These are phyloP conservation scores for Aphanomyces cochlioides DNA, from an alignment of 352 stramenopile species.

Conservation along the genomic window DNA sequence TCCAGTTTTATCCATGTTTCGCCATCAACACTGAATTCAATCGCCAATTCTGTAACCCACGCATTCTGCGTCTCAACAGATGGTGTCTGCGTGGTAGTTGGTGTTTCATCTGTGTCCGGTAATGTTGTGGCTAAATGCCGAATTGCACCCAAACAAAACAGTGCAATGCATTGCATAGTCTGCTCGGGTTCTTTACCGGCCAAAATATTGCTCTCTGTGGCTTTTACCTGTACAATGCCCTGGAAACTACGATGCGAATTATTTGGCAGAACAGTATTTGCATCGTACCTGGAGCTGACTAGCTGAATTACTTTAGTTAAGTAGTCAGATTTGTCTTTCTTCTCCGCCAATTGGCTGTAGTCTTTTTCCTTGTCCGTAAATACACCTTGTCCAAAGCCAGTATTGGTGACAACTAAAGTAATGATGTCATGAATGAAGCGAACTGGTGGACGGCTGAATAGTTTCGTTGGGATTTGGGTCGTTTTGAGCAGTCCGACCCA, in stretches of 20 bases:
- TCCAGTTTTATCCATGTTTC: slow-evolving; percentile 49
- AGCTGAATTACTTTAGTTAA: slow-evolving; percentile 70
- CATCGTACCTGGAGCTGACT: slow-evolving; percentile 55
- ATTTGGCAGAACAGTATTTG: background rate
- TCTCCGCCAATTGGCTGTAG: slow-evolving; percentile 60
- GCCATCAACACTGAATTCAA: slow-evolving; percentile 58
- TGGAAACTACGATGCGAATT: slow-evolving; percentile 19
- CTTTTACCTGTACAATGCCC: slow-evolving; percentile 29
- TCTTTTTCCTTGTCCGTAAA: slow-evolving; percentile 52
- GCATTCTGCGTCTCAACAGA: slow-evolving; percentile 4
- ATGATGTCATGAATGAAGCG: slow-evolving; percentile 80
- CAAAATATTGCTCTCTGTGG: slow-evolving; percentile 71
- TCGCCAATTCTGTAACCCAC: slow-evolving; percentile 61
- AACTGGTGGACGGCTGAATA: slow-evolving; percentile 71
- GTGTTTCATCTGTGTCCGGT: slow-evolving; percentile 1
- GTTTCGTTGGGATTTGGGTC: slow-evolving; percentile 53
- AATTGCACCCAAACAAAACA: slow-evolving; percentile 24
- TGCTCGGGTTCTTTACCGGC: slow-evolving; percentile 70
- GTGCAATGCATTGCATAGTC: slow-evolving; percentile 63
- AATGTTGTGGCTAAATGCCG: slow-evolving; percentile 8
- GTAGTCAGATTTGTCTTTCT: slow-evolving; percentile 73
- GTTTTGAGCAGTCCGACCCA: slow-evolving; percentile 78
- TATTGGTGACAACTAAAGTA: slow-evolving; percentile 64
- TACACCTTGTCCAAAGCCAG: slow-evolving; percentile 48
- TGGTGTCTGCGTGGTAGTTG: background rate